Conservation (phyloP, 116 monocot genomes). For the Papilionanthe hybrid region DNA sequence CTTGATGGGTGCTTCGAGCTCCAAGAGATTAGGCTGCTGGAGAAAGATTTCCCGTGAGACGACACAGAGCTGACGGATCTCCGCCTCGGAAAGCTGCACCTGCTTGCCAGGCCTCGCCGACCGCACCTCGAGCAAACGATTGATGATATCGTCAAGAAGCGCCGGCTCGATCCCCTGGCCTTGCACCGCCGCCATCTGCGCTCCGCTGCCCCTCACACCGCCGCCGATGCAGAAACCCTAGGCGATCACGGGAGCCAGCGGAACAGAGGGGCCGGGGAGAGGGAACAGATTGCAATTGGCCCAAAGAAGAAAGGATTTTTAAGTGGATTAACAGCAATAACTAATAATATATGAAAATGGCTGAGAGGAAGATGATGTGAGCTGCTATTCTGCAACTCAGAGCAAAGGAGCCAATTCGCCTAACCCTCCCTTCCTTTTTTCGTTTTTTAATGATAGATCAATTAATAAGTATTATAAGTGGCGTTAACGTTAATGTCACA, state of each 20-base stretch:
- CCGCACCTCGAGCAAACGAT: slow-evolving; percentile 30
- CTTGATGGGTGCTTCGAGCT: slow-evolving; percentile 59
- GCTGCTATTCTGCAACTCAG: no score
- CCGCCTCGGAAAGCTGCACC: slow-evolving; percentile 42
- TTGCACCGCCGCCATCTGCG: slow-evolving; percentile 9
- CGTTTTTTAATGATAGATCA: no score
- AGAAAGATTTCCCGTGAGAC: slow-evolving; percentile 50
- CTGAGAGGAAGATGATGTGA: slow-evolving; percentile 19
- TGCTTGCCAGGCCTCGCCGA: slow-evolving; percentile 32
- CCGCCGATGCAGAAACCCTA: not conserved
- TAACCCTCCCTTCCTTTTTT: no score
- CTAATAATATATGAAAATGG: slow-evolving; percentile 1
- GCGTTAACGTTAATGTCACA: no score
- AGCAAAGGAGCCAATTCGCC: no score
- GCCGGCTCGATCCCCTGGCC: slow-evolving; percentile 20
- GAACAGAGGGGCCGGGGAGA: not conserved
- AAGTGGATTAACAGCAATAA: not conserved
- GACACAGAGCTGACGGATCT: slow-evolving; percentile 44
- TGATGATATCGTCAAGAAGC: slow-evolving; percentile 32
- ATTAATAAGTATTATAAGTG: no score
- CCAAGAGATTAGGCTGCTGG: slow-evolving; percentile 51
- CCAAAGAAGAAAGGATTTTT: not conserved
- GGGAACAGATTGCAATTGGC: not conserved
- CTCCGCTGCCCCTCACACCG: not conserved
- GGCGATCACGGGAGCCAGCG: not conserved